Base-by-base conservation (phyloP, 768 basidiomycete genomes). In the Rhodotorula babjevae region DNA sequence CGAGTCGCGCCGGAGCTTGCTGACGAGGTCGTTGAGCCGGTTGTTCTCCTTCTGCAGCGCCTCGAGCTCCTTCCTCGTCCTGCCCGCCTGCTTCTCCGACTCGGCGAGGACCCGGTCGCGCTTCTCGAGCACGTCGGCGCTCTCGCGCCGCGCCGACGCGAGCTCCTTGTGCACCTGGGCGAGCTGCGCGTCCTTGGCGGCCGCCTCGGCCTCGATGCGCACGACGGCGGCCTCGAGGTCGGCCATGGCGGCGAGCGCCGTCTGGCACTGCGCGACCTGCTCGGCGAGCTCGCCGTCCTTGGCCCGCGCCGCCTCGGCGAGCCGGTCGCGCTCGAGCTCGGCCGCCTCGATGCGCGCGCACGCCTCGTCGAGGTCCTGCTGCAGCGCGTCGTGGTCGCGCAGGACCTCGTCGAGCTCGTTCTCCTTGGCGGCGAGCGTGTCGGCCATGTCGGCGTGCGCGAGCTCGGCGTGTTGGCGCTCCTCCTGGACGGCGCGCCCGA, bases 1-100 rank as follows among this genome's bases (percentile, higher is more conserved):
- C 36, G 77, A 76, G n/a, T 77, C 78, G 33, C 72, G n/a, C 42
- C 75, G 47, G 69, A 79, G 71, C 64, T 69, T 73, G 14, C 53
- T 61, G 21, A 77, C 78, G 23, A 71, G 25, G 36, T 68, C 70
- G 23, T 56, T 40, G 15, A 71, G 50, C 21, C 71, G 60, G n/a
- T 65, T 61, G 50, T 49, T 60, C 64, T 75, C 74, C 21, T 52
- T 29, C 33, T 50, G 50, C 15, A 65, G 25, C 25, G 33, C 40
- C 31, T 56, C 68, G 25, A 33, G 36, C 56, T 75, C 71, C 56
- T 57, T 59, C 29, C 27, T 57, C 15, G 46, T 15, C 52, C 61
- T 52, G 23, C 47, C 61, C 14, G 49, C 40, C 15, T 23, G 42
- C 59, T 59, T 61, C 64, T 75, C 68, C n/a, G 63, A 15, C 53